Conservation (phyloP, 257 asterid species). For the Salvia rosmarinus region DNA sequence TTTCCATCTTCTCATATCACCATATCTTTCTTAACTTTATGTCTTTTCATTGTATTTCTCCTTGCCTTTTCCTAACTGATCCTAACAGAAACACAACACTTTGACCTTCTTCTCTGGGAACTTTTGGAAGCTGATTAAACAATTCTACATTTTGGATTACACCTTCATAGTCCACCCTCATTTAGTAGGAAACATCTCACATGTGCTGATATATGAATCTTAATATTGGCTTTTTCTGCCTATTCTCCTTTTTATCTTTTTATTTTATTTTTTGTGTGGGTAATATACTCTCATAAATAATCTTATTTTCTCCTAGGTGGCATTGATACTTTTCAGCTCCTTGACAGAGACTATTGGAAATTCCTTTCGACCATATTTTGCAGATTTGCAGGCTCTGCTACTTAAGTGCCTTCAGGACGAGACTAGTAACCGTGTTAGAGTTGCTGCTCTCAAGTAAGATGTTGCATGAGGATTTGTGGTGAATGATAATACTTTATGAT, state of each 20-base stretch:
- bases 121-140: conserved; percentile 18
- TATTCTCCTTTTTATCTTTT: too few relatives aligned
- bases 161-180: background rate
- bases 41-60: conserved; percentile 6
- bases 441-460: conserved; percentile 96
- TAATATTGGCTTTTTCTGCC: too few relatives aligned
- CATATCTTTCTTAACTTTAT: background rate
- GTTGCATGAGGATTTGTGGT: conserved; percentile 30
- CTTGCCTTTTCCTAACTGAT: background rate
- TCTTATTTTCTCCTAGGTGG: conserved; percentile 66
- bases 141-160: background rate
- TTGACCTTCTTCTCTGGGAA: background rate
- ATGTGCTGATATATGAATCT: too few relatives aligned
- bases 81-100: background rate
- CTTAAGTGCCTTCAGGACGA: conserved; percentile 97
- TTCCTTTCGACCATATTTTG: conserved; percentile 85
- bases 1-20: conserved; percentile 4
- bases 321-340: conserved; percentile 97
- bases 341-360: conserved; percentile 96
- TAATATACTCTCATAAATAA: conserved; percentile 19
- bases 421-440: conserved; percentile 90
- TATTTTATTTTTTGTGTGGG: too few relatives aligned
- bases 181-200: conserved; percentile 8
- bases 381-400: conserved; percentile 80
- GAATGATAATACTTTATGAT: conserved; percentile 13